A percentile compares a stretch with the other conserved stretches of the same genome.
phyloP scores from a whole-genome alignment of 306 rosid species.

The Prunus salicina region DNA sequence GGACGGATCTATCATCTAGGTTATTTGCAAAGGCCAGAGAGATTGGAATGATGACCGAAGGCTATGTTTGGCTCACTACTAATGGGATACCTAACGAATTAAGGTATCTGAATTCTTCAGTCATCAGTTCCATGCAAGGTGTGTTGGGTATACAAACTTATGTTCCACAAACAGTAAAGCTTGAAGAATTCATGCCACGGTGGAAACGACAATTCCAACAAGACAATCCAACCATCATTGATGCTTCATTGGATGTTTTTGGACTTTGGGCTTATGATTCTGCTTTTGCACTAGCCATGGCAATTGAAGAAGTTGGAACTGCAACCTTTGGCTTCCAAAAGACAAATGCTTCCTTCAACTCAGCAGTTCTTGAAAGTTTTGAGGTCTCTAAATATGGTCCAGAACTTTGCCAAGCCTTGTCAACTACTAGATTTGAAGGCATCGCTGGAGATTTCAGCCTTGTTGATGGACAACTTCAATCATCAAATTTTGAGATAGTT shows the following conservation, averaged over 20 bases:
- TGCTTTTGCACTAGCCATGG: conserved; percentile 28
- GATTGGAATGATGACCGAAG: conserved; percentile 42
- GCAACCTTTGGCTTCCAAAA: not conserved
- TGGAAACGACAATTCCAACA: conserved; percentile 36
- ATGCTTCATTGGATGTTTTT: not conserved
- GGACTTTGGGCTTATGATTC: conserved; percentile 38
- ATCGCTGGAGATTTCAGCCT: conserved; percentile 25
- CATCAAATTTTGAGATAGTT: conserved; percentile 20
- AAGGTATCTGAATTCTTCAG: not conserved
- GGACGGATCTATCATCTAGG: not conserved
- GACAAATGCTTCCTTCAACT: conserved; percentile 15
- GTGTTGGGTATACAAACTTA: conserved; percentile 29
- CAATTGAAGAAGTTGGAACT: conserved; percentile 22
- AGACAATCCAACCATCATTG: conserved; percentile 22
- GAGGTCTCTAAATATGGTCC: conserved; percentile 38
- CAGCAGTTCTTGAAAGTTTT: conserved; percentile 27
- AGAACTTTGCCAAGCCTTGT: conserved; percentile 34
- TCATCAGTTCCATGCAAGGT: conserved; percentile 23
- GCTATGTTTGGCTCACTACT: conserved; percentile 46
- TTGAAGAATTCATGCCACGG: conserved; percentile 28
- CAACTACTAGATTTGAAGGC: conserved; percentile 11
- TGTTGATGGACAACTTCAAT: conserved; percentile 9
- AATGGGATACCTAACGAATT: conserved; percentile 5
- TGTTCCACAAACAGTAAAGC: conserved; percentile 28
- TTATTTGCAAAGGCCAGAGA: conserved; percentile 32